Percentiles rank a stretch among this genome's conserved stretches.
Evolutionary conservation across 495 filamentous ascomycete genomes (phyloP).

Genomic region (Tuber borchii): DNA sequence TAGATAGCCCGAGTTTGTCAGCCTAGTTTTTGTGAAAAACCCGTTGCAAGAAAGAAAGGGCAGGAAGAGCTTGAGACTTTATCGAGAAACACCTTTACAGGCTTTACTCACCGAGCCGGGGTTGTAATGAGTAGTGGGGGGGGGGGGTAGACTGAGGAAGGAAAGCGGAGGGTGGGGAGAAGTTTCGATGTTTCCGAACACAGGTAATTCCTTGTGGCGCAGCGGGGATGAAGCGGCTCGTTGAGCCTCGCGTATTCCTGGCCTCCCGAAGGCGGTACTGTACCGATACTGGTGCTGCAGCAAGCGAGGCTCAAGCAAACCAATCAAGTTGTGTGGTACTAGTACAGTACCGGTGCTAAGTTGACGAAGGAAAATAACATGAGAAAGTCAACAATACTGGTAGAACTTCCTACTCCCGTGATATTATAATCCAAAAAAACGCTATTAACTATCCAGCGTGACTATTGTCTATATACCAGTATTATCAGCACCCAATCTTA

Average conservation of each 20-base stretch:
- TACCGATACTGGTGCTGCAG: not conserved
- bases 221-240: not conserved
- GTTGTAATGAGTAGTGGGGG: not conserved
- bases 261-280: not conserved
- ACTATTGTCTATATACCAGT: not conserved
- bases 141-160: not conserved
- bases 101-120: not conserved
- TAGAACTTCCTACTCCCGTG: not conserved
- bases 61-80: not conserved
- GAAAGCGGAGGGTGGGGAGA: not conserved
- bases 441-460: not conserved
- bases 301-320: not conserved
- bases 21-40: not conserved
- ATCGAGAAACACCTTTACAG: not conserved
- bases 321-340: not conserved
- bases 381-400: not conserved
- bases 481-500: not conserved
- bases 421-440: not conserved
- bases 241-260: not conserved
- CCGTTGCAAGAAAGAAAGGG: not conserved
- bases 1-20: not conserved
- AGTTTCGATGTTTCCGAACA: not conserved
- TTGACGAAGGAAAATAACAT: not conserved
- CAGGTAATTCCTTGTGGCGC: not conserved
- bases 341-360: too few species aligned